A percentile compares a stretch with the other conserved stretches of the same genome.
phyloP scores from a whole-genome alignment of 176 grass and related monocot species.

The Hordeum marinum region DNA sequence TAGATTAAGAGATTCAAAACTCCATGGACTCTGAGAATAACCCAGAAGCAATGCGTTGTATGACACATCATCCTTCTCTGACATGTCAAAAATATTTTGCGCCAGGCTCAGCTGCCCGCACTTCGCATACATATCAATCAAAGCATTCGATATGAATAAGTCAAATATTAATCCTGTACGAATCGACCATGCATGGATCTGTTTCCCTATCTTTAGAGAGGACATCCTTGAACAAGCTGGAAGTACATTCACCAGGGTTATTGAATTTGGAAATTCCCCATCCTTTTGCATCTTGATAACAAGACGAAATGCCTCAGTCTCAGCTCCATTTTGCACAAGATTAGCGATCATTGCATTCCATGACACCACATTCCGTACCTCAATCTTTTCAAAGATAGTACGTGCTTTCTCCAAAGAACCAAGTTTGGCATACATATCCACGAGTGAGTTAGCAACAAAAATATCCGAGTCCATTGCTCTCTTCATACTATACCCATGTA shows the following conservation, averaged over 20 bases:
- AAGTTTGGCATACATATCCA: slow-evolving; percentile 92
- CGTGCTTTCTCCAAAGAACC: slow-evolving; percentile 50
- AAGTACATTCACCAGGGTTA: slow-evolving; percentile 71
- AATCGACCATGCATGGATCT: slow-evolving; percentile 73
- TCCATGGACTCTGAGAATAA: slow-evolving; percentile 55
- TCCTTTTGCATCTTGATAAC: slow-evolving; percentile 55
- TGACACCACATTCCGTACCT: slow-evolving; percentile 48
- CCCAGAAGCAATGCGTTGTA: slow-evolving; percentile 87
- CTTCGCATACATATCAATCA: slow-evolving; percentile 90
- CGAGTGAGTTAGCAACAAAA: slow-evolving; percentile 67
- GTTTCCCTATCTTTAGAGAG: slow-evolving; percentile 62
- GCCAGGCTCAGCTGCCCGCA: slow-evolving; percentile 59
- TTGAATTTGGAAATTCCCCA: slow-evolving; percentile 54
- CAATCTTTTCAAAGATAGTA: slow-evolving; percentile 54
- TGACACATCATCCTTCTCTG: slow-evolving; percentile 69
- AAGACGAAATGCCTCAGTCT: slow-evolving; percentile 48
- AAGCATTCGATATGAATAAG: slow-evolving; percentile 74
- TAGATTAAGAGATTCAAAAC: slow-evolving; percentile 57
- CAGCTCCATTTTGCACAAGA: slow-evolving; percentile 61
- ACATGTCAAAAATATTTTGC: slow-evolving; percentile 51
- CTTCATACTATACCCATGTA: slow-evolving; percentile 57
- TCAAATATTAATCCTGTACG: slow-evolving; percentile 46
- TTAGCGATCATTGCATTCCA: slow-evolving; percentile 89
- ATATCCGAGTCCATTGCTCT: slow-evolving; percentile 51
- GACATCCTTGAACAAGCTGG: slow-evolving; percentile 73